Conservation (phyloP, 768 basidiomycete species). For the Exidia glandulosa region DNA sequence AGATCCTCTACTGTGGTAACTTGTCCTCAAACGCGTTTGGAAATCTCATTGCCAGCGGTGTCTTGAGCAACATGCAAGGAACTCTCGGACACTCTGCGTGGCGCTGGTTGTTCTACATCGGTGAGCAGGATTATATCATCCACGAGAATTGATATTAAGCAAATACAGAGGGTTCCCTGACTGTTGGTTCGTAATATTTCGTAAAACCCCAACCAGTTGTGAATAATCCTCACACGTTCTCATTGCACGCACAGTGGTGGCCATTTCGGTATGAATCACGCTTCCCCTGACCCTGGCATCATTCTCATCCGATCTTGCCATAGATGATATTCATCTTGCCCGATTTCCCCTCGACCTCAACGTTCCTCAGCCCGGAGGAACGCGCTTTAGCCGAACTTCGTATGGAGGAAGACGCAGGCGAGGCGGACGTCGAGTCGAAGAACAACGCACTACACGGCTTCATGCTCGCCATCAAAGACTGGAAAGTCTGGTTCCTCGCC, state of each 20-base stretch:
- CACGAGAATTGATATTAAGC: too few species aligned
- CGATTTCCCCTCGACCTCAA: conserved; percentile 52
- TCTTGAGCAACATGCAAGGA: conserved; percentile 62
- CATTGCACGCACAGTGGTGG: conserved; percentile 27
- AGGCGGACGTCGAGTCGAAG: conserved; percentile 27
- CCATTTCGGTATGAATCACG: not conserved
- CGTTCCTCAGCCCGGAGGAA: conserved; percentile 51
- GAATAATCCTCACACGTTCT: conserved; percentile 28
- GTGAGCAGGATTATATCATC: conserved; percentile 27
- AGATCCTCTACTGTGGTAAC: conserved; percentile 56
- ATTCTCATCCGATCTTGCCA: conserved; percentile 13
- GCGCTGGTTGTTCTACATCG: conserved; percentile 65
- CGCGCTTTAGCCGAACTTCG: conserved; percentile 43
- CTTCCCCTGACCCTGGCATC: conserved; percentile 15
- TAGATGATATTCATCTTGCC: conserved; percentile 50
- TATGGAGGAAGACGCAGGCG: conserved; percentile 48
- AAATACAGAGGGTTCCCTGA: conserved; percentile 1
- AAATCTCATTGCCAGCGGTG: conserved; percentile 63
- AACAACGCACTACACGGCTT: conserved; percentile 32
- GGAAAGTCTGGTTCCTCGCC: conserved; percentile 79
- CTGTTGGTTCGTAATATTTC: not conserved
- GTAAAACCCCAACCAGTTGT: not conserved
- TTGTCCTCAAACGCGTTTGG: conserved; percentile 78
- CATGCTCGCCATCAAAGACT: conserved; percentile 51
- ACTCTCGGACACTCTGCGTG: conserved; percentile 58